These are phyloP conservation scores for Coprinellus aureogranulatus DNA, from an alignment of 768 basidiomycete genomes.

Conservation along the genomic window DNA sequence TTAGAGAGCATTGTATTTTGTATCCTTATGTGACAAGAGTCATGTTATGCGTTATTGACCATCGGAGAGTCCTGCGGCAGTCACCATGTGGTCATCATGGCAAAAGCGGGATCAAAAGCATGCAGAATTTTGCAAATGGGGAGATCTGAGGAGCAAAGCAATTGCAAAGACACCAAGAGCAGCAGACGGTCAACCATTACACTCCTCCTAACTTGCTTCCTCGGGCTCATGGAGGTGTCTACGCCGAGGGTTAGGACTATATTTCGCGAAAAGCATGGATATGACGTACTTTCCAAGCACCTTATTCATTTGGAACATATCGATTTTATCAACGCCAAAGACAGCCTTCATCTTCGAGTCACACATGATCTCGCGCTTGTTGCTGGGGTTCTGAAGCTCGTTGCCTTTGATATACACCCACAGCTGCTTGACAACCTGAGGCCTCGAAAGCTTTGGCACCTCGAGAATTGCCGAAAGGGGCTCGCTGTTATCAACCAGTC, in stretches of 20 bases:
- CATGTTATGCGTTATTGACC: no score
- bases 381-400: slow-evolving; percentile 78
- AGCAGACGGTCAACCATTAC: no score
- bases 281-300: slow-evolving; percentile 67
- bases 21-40: background rate
- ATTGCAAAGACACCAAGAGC: no score
- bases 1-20: background rate
- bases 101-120: background rate
- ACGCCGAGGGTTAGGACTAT: background rate
- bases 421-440: slow-evolving; percentile 85
- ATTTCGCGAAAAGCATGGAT: background rate
- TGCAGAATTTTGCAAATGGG: no score
- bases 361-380: slow-evolving; percentile 83
- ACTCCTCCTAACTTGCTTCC: slow-evolving; percentile 3
- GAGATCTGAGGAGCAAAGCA: no score
- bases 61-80: background rate
- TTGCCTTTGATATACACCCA: slow-evolving; percentile 88
- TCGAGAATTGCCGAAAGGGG: slow-evolving; percentile 72
- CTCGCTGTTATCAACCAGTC: slow-evolving; percentile 43
- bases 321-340: slow-evolving; percentile 77
- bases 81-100: no score
- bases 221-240: slow-evolving; percentile 39
- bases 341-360: slow-evolving; percentile 70
- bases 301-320: slow-evolving; percentile 97
- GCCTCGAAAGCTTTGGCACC: slow-evolving; percentile 70